Percentiles rank a stretch among this genome's conserved stretches.
phyloP scores from a whole-genome alignment of 345 rosid genomes.

The Triadica sebifera region DNA sequence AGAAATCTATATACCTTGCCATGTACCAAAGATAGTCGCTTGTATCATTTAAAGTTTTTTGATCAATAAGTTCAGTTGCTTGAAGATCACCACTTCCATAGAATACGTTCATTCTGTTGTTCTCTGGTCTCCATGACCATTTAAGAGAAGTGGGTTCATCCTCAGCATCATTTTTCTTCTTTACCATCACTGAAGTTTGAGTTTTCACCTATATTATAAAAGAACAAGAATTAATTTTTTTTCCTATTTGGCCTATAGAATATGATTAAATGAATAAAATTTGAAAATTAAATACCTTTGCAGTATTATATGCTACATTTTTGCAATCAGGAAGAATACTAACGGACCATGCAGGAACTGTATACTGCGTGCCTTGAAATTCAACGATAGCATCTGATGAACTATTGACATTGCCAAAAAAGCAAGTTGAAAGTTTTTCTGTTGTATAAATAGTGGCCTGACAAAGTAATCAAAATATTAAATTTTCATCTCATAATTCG shows the following conservation, averaged over 20 bases:
- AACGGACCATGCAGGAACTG: slow-evolving; percentile 71
- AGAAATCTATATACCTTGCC: slow-evolving; percentile 9
- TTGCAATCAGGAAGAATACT: slow-evolving; percentile 62
- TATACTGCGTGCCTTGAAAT: slow-evolving; percentile 42
- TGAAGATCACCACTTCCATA: slow-evolving; percentile 8
- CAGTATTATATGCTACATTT: slow-evolving; percentile 57
- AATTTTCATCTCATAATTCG: no score
- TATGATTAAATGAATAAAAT: not conserved
- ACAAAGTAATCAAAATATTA: not conserved
- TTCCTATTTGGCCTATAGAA: not conserved
- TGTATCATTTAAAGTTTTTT: slow-evolving; percentile 15
- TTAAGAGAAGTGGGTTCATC: slow-evolving; percentile 30
- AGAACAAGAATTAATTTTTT: not conserved
- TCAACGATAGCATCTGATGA: slow-evolving; percentile 39
- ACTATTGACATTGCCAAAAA: slow-evolving; percentile 47
- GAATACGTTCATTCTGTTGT: slow-evolving; percentile 13
- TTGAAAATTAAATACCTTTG: slow-evolving; percentile 38
- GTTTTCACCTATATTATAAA: slow-evolving; percentile 33
- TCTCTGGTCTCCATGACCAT: slow-evolving; percentile 70
- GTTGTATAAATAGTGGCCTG: slow-evolving; percentile 52
- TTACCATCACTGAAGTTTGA: slow-evolving; percentile 50
- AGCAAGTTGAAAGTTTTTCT: slow-evolving; percentile 43
- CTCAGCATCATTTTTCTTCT: slow-evolving; percentile 31
- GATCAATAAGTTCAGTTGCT: slow-evolving; percentile 13
- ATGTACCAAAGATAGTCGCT: slow-evolving; percentile 30